Evolutionary conservation across 2,329 filamentous ascomycete genomes (phyloP).

Genomic region (Clarireedia monteithiana): DNA sequence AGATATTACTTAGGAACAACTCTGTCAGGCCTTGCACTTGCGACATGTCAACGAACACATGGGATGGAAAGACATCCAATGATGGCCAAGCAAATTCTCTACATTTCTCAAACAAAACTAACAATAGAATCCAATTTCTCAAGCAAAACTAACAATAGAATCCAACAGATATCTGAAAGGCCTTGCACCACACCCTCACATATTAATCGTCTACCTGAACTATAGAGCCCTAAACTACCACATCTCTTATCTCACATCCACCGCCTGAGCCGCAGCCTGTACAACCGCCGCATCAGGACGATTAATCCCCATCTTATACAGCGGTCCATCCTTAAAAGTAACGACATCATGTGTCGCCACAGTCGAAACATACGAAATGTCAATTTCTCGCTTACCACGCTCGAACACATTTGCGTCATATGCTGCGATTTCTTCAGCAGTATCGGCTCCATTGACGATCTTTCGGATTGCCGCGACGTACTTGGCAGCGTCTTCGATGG

Average conservation of each 20-base stretch:
- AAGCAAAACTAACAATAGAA: no score
- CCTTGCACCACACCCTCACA: no score
- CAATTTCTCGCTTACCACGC: neutral
- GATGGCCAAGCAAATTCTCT: no score
- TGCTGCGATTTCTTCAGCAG: neutral
- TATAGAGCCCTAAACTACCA: neutral
- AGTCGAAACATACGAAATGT: neutral
- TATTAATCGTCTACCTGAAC: neutral
- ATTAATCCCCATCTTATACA: neutral
- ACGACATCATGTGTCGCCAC: neutral
- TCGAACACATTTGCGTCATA: neutral
- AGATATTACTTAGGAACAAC: no score
- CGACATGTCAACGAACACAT: no score
- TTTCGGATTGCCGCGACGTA: neutral
- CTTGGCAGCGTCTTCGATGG: conserved; percentile 5
- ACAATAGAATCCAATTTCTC: no score
- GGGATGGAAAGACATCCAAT: no score
- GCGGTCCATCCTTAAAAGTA: neutral
- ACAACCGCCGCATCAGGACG: neutral
- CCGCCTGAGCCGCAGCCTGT: neutral
- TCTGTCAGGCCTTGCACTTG: no score
- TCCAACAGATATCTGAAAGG: no score
- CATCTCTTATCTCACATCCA: neutral
- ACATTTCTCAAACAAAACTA: no score
- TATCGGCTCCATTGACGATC: neutral